phyloP scores from a whole-genome alignment of 2,329 filamentous ascomycete species.

The Fusarium dimerum region DNA sequence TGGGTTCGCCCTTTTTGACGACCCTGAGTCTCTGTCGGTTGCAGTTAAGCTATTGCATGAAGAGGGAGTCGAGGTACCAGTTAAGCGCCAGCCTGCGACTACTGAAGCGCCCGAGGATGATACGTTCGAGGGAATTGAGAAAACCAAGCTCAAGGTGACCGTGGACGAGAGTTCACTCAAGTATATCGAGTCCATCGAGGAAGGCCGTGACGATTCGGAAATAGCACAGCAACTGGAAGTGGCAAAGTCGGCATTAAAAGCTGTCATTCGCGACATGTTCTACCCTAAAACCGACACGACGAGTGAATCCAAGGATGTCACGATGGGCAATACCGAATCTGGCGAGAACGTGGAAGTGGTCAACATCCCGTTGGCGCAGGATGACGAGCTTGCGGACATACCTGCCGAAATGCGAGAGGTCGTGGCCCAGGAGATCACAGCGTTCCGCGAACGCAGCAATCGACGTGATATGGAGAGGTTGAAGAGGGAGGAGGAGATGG shows the following conservation, averaged over 20 bases:
- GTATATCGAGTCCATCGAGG: conserved; percentile 82
- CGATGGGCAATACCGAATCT: conserved; percentile 66
- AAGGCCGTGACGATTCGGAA: conserved; percentile 63
- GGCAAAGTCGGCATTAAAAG: conserved; percentile 67
- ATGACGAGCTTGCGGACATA: conserved; percentile 94
- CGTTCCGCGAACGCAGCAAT: conserved; percentile 90
- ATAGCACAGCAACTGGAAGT: conserved; percentile 69
- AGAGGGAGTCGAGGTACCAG: conserved; percentile 78
- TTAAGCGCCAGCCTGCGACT: conserved; percentile 67
- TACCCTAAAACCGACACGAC: conserved; percentile 56
- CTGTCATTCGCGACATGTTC: conserved; percentile 70
- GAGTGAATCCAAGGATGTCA: conserved; percentile 66
- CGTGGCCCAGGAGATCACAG: conserved; percentile 89
- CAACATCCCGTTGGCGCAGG: conserved; percentile 82
- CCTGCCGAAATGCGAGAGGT: conserved; percentile 95
- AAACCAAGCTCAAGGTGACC: conserved; percentile 68
- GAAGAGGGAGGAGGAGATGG: conserved; percentile 87
- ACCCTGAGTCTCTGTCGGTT: conserved; percentile 81
- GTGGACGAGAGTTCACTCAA: conserved; percentile 82
- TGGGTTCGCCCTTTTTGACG: conserved; percentile 94
- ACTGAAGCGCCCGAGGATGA: conserved; percentile 47
- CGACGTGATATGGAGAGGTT: conserved; percentile 86
- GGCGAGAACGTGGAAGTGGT: conserved; percentile 78
- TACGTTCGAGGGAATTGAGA: conserved; percentile 60
- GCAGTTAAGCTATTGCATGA: conserved; percentile 84